A percentile compares a stretch with the other conserved stretches of the same genome.
phyloP scores from a whole-genome alignment of 2,329 filamentous ascomycete species.

The Lasiodiplodia gonubiensis region DNA sequence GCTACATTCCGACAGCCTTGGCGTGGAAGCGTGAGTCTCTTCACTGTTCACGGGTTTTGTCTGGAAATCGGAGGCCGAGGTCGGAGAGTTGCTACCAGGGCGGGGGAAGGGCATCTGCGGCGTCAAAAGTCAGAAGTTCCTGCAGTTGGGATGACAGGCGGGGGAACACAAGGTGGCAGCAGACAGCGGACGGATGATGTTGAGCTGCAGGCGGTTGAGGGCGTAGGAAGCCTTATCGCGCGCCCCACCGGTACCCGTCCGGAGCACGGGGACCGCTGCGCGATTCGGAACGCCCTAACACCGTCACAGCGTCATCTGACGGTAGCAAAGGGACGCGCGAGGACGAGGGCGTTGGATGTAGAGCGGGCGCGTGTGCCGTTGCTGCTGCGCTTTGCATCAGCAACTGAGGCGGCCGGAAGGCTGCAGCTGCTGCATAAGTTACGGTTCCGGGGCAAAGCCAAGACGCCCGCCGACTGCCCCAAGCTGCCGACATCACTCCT shows the following conservation, averaged over 20 bases:
- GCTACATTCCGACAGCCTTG: neutral
- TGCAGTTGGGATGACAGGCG: neutral
- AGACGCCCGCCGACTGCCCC: constrained; percentile 28
- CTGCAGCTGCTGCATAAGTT: constrained; percentile 23
- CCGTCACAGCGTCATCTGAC: constrained; percentile 22
- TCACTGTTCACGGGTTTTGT: neutral
- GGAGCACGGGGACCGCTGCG: constrained; percentile 24
- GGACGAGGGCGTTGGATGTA: neutral
- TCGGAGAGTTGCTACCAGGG: neutral
- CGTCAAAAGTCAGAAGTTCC: neutral
- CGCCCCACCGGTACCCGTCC: constrained; percentile 19
- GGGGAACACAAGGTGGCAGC: constrained; percentile 10
- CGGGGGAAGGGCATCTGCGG: neutral
- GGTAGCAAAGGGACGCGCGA: neutral
- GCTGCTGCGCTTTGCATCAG: neutral
- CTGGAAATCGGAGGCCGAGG: neutral
- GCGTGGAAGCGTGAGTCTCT: neutral
- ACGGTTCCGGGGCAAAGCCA: constrained; percentile 27
- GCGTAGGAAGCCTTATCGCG: constrained; percentile 12
- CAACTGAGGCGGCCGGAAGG: neutral
- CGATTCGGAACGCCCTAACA: constrained; percentile 22
- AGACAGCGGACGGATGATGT: constrained; percentile 14
- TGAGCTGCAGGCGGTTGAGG: constrained; percentile 8
- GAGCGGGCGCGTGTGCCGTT: neutral
- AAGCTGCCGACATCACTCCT: constrained; percentile 28